Conservation (phyloP, 1,139 yeast species). For the Pichia sp. region DNA sequence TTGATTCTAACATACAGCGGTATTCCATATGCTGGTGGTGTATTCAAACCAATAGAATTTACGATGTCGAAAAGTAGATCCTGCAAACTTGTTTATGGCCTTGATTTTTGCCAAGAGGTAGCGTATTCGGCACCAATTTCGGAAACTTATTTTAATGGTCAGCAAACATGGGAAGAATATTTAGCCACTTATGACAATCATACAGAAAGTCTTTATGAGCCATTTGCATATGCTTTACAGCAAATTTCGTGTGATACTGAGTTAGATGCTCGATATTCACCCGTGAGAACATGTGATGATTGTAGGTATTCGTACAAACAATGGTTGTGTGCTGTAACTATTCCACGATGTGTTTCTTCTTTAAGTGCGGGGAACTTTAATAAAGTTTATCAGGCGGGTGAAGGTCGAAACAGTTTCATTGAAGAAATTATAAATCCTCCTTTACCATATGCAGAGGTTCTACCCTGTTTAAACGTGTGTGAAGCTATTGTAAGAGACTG, state of each 20-base stretch:
- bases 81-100: conserved; percentile 67
- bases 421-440: conserved; percentile 53
- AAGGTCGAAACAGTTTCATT: conserved; percentile 57
- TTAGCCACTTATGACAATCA: conserved; percentile 52
- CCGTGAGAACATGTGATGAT: conserved; percentile 62
- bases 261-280: conserved; percentile 64
- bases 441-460: conserved; percentile 59
- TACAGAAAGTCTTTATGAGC: conserved; percentile 49
- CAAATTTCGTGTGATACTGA: conserved; percentile 72
- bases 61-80: conserved; percentile 49
- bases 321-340: conserved; percentile 86
- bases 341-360: conserved; percentile 73
- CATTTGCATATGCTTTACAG: conserved; percentile 71
- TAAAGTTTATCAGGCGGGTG: conserved; percentile 38
- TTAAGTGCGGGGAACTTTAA: conserved; percentile 39
- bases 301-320: conserved; percentile 67
- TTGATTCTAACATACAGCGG: conserved; percentile 45
- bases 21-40: conserved; percentile 51
- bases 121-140: conserved; percentile 84
- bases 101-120: conserved; percentile 71
- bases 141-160: conserved; percentile 17
- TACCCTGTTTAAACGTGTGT: conserved; percentile 84
- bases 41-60: conserved; percentile 54
- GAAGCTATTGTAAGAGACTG: conserved; percentile 74
- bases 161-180: conserved; percentile 28